Evolutionary conservation across 164 flowering plant species (phyloP).

Genomic region (Dillenia turbinata): DNA sequence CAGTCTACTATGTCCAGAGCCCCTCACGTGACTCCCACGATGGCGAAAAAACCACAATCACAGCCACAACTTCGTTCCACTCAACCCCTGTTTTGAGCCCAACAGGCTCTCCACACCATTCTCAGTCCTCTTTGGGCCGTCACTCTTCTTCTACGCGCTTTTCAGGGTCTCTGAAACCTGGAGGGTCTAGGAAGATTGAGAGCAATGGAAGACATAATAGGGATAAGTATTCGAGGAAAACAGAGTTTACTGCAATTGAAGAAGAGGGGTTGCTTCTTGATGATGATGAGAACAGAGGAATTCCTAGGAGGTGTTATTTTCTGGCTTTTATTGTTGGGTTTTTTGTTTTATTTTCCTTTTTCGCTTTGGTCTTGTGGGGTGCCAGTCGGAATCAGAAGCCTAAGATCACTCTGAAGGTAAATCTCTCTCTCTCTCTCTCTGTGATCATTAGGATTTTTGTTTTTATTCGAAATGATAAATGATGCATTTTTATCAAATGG

Average conservation of each 20-base stretch:
- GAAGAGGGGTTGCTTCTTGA: constrained; percentile 80
- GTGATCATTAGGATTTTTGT: too few relatives aligned
- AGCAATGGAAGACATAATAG: constrained; percentile 48
- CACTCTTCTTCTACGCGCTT: constrained; percentile 80
- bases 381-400: constrained; percentile 79
- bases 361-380: constrained; percentile 68
- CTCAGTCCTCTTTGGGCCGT: constrained; percentile 75
- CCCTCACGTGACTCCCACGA: constrained; percentile 81
- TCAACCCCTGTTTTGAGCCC: constrained; percentile 83
- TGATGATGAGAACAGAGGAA: constrained; percentile 26
- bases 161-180: constrained; percentile 76
- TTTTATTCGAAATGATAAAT: too few relatives aligned
- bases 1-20: constrained; percentile 76
- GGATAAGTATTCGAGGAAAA: constrained; percentile 19
- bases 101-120: constrained; percentile 77
- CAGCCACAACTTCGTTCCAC: constrained; percentile 50
- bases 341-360: constrained; percentile 54
- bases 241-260: constrained; percentile 39
- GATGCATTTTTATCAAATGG: too few relatives aligned
- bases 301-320: constrained; percentile 65
- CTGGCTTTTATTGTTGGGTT: constrained; percentile 65
- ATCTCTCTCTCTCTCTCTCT: not conserved
- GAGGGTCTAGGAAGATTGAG: constrained; percentile 27
- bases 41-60: constrained; percentile 50
- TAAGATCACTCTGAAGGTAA: constrained; percentile 54